Conservation (phyloP, 257 asterid species). For the Gynochthodes officinalis region DNA sequence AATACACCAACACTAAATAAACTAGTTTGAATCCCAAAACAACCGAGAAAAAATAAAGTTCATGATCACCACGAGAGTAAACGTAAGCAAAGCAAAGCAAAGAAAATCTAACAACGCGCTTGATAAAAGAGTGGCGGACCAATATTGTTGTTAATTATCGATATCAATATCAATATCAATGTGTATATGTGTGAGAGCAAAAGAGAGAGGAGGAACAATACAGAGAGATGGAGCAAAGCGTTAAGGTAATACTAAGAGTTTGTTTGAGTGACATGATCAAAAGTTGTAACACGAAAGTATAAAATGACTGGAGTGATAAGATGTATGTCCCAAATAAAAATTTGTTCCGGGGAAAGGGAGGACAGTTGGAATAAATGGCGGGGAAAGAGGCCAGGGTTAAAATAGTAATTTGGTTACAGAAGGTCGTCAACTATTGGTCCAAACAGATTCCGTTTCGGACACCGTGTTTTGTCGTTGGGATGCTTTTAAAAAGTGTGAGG, state of each 20-base stretch:
- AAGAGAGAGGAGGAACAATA: neutral
- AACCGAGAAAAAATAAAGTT: neutral
- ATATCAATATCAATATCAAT: too few relatives aligned
- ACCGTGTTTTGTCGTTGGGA: too few relatives aligned
- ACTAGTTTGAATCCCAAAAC: neutral
- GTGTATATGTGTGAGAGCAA: too few relatives aligned
- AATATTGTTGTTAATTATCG: neutral
- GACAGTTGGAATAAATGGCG: too few relatives aligned
- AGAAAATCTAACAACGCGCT: neutral
- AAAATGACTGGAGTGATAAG: too few relatives aligned
- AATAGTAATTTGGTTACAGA: neutral
- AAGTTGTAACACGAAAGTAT: neutral
- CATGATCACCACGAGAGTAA: neutral
- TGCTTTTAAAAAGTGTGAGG: too few relatives aligned
- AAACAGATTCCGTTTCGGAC: neutral
- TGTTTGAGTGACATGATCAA: neutral
- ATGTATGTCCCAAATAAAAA: too few relatives aligned
- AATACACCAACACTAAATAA: too few relatives aligned
- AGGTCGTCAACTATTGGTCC: neutral
- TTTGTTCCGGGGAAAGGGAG: neutral
- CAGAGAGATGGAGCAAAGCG: too few relatives aligned
- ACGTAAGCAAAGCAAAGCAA: slow-evolving; percentile 1
- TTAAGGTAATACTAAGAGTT: too few relatives aligned
- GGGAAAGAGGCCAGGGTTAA: neutral
- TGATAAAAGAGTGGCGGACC: neutral